These are phyloP conservation scores for Raffaelea ambrosiae DNA, from an alignment of 2,329 filamentous ascomycete species.

Conservation along the genomic window DNA sequence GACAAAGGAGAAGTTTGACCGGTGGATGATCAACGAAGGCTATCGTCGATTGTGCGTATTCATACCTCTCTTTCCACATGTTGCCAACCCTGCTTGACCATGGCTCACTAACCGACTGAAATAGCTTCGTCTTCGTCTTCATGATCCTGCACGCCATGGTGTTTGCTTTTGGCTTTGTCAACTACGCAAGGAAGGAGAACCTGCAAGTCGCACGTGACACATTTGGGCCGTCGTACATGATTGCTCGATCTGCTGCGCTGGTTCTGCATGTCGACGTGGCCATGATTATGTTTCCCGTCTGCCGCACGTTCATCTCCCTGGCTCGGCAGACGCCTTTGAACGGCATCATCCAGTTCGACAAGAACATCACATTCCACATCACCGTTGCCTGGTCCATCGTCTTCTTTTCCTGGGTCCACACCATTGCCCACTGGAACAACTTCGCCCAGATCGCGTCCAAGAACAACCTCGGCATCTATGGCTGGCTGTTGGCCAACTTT, in stretches of 20 bases:
- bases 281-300: slow-evolving; percentile 72
- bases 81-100: too few species aligned
- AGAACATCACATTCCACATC: slow-evolving; percentile 85
- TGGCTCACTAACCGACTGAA: not conserved
- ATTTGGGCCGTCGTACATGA: slow-evolving; percentile 69
- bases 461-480: slow-evolving; percentile 69
- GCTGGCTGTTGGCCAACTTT: slow-evolving; percentile 70
- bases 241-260: slow-evolving; percentile 65
- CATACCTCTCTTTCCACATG: too few species aligned
- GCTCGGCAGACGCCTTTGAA: slow-evolving; percentile 73
- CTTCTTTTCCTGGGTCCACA: slow-evolving; percentile 82
- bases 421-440: slow-evolving; percentile 81
- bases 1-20: slow-evolving; percentile 63
- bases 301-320: slow-evolving; percentile 75
- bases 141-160: slow-evolving; percentile 65
- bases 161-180: slow-evolving; percentile 71
- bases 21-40: slow-evolving; percentile 87
- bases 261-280: slow-evolving; percentile 76
- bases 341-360: slow-evolving; percentile 81
- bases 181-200: slow-evolving; percentile 72
- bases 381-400: slow-evolving; percentile 79
- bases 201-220: slow-evolving; percentile 54
- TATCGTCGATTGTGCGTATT: slow-evolving; percentile 71
- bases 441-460: slow-evolving; percentile 67
- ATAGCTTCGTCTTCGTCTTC: slow-evolving; percentile 69